These are phyloP conservation scores for Grammothele lineata DNA, from an alignment of 768 basidiomycete genomes.

Conservation along the genomic window DNA sequence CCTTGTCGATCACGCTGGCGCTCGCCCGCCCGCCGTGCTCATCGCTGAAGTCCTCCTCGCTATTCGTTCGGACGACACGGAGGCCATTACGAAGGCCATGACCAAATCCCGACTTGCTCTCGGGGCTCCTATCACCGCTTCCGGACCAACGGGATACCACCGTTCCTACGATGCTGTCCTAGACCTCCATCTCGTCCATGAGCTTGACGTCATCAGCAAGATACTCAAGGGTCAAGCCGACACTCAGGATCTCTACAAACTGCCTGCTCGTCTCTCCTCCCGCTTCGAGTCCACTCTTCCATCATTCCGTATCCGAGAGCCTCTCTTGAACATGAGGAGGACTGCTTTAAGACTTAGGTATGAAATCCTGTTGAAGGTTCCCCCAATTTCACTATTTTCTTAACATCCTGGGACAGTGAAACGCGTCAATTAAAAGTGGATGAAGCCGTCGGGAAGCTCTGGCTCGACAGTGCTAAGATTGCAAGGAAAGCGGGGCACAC, in stretches of 20 bases:
- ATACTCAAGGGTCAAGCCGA: slow-evolving; percentile 32
- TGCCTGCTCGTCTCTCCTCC: slow-evolving; percentile 49
- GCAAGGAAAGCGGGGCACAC: slow-evolving; percentile 93
- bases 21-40: slow-evolving; percentile 56
- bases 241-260: slow-evolving; percentile 30
- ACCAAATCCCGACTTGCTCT: slow-evolving; percentile 65
- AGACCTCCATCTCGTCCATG: slow-evolving; percentile 81
- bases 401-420: no score
- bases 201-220: slow-evolving; percentile 67
- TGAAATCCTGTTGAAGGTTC: slow-evolving; percentile 23
- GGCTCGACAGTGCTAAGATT: slow-evolving; percentile 93
- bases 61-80: slow-evolving; percentile 54
- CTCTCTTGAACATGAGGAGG: slow-evolving; percentile 83
- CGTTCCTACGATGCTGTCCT: slow-evolving; percentile 84
- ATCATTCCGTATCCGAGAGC: slow-evolving; percentile 84
- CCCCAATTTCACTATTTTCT: neutral
- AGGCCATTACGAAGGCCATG: slow-evolving; percentile 45
- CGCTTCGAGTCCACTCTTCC: slow-evolving; percentile 80
- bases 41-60: slow-evolving; percentile 80
- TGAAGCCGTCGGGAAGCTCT: slow-evolving; percentile 73
- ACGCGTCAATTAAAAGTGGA: no score
- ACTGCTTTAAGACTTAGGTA: slow-evolving; percentile 70
- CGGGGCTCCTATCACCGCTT: slow-evolving; percentile 79
- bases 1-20: slow-evolving; percentile 47
- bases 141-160: slow-evolving; percentile 75